phyloP scores from a whole-genome alignment of 345 rosid genomes.

The Citrus maxima region DNA sequence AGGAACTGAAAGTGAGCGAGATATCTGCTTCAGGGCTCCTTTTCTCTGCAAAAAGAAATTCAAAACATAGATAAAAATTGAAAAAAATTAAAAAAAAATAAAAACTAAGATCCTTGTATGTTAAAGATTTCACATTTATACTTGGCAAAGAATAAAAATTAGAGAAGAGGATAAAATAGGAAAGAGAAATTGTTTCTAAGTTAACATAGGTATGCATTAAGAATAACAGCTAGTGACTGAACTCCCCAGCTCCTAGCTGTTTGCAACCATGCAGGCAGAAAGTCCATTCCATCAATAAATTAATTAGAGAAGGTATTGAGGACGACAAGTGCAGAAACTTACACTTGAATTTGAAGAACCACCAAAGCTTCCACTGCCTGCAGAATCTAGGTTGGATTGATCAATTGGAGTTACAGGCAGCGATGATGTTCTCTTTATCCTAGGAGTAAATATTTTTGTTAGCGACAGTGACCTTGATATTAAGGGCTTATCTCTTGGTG shows the following conservation, averaged over 20 bases:
- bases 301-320: neutral
- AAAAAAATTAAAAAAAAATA: neutral
- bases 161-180: neutral
- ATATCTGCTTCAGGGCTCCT: slow-evolving; percentile 42
- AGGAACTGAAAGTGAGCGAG: slow-evolving; percentile 88
- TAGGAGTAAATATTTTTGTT: slow-evolving; percentile 76
- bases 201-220: neutral
- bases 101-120: neutral
- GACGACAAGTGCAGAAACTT: slow-evolving; percentile 30
- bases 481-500: slow-evolving; percentile 53
- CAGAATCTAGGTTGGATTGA: slow-evolving; percentile 43
- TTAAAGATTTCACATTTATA: neutral
- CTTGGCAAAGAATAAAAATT: neutral
- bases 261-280: neutral
- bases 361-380: slow-evolving; percentile 36
- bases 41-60: slow-evolving; percentile 49
- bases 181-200: neutral
- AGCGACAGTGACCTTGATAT: slow-evolving; percentile 79
- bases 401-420: slow-evolving; percentile 58
- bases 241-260: neutral
- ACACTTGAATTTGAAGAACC: slow-evolving; percentile 49
- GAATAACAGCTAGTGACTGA: neutral
- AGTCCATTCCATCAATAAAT: neutral
- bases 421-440: slow-evolving; percentile 78
- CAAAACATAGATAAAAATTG: neutral